Evolutionary conservation across 192 early-diverging fungal species (phyloP), one percentile per base, ranked within the genome.

Genomic region (Borealophlyctis nickersoniae): DNA sequence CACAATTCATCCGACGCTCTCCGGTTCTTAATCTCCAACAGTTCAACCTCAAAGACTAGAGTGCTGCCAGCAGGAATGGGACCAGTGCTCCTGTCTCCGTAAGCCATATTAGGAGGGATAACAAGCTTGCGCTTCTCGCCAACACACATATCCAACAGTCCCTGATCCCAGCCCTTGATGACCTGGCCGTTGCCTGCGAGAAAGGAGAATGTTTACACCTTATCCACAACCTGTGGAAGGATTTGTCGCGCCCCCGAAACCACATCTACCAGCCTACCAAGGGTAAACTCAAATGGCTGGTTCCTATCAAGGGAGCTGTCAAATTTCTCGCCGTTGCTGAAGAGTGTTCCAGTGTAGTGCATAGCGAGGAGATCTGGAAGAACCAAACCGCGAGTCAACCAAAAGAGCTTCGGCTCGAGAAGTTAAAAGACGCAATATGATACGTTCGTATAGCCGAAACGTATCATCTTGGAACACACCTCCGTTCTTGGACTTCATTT

Each of bases 151-250:
- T 73, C 75, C 55, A 75, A 34, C 45, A 89, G 69, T 24, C 88
- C 90, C 69, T 88, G 74, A 57, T 92, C 91, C 91, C 91, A 92
- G 27, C 83, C 91, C 72, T 89, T 83, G 65, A 93, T 93, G 11
- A 93, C 88, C 62, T 63, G 62, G 4, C 70, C 72, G 9, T 52
- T 67, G 67, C 87, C 86, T 11, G 87, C 68, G 3, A 72, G 75
- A 62, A 88, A 89, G 45, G 82, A 79, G 52, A 88, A 77, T 24
- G 83, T 32, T 31, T n/a, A n/a, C 45, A 56, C 2, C 4, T 3
- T 11, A 2, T 29, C 56, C 36, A 14, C 52, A 30, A 62, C 29
- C 52, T 11, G 51, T 7, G 7, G 36, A 27, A 4, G n/a, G 19
- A 26, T 30, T 48, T 11, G 36, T 1, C 19, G 4, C 62, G 49